Evolutionary conservation across 176 grass and related monocot species (phyloP).

Genomic region (Poa pratensis): DNA sequence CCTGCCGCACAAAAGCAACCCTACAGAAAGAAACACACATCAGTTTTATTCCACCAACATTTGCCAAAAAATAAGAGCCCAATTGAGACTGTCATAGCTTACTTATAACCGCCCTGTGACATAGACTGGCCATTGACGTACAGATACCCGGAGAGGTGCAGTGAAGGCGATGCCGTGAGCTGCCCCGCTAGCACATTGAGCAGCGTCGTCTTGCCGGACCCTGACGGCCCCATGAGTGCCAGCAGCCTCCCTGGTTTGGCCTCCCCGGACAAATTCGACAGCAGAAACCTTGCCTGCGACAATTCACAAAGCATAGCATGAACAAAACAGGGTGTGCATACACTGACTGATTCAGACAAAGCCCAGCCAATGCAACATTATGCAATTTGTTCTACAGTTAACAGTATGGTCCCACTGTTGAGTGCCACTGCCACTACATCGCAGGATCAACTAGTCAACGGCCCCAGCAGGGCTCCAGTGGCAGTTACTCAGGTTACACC

Average conservation of each 20-base stretch:
- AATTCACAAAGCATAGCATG: not conserved
- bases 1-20: slow-evolving; percentile 85
- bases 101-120: slow-evolving; percentile 69
- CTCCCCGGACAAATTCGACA: slow-evolving; percentile 77
- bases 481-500: no score
- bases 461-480: not conserved
- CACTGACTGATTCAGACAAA: not conserved
- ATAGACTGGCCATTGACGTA: slow-evolving; percentile 64
- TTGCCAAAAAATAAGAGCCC: not conserved
- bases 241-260: slow-evolving; percentile 81
- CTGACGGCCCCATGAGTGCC: slow-evolving; percentile 90
- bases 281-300: slow-evolving; percentile 73
- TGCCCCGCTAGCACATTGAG: slow-evolving; percentile 93
- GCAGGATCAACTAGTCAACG: not conserved
- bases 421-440: not conserved
- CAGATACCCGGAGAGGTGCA: slow-evolving; percentile 74
- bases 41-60: not conserved
- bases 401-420: not conserved
- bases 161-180: slow-evolving; percentile 61
- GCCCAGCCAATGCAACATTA: not conserved
- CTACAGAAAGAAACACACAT: slow-evolving; percentile 46
- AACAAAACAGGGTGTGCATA: not conserved
- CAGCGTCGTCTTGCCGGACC: slow-evolving; percentile 89
- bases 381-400: not conserved
- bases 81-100: slow-evolving; percentile 31